Evolutionary conservation across 306 rosid genomes (phyloP).

Genomic region (Malus orientalis): DNA sequence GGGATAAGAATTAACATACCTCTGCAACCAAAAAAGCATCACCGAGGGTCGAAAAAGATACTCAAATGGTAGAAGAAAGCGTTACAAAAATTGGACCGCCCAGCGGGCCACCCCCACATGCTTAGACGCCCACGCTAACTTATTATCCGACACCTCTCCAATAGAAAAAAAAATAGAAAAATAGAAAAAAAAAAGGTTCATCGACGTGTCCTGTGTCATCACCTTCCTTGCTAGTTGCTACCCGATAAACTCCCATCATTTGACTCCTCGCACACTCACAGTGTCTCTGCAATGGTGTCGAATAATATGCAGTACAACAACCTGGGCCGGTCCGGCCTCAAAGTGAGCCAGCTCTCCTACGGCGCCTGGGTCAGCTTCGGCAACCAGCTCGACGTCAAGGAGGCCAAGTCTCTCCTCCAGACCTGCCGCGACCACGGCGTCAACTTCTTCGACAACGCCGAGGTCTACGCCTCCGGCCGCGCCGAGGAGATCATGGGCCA

Average conservation of each 20-base stretch:
- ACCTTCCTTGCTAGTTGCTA: background rate
- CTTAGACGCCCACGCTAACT: too few species aligned
- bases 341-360: slow-evolving; percentile 86
- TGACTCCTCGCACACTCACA: background rate
- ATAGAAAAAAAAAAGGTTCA: too few species aligned
- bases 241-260: background rate
- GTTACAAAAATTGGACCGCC: too few species aligned
- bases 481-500: slow-evolving; percentile 99
- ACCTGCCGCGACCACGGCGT: slow-evolving; percentile 93
- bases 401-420: slow-evolving; percentile 81
- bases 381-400: slow-evolving; percentile 92
- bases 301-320: slow-evolving; percentile 76
- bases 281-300: background rate
- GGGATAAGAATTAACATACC: too few species aligned
- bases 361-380: slow-evolving; percentile 99
- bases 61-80: too few species aligned
- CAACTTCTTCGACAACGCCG: slow-evolving; percentile 99
- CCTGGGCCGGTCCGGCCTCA: slow-evolving; percentile 77
- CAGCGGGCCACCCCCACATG: too few species aligned
- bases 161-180: too few species aligned
- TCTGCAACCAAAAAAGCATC: too few species aligned
- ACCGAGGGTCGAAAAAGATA: too few species aligned
- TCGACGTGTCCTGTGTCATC: too few species aligned
- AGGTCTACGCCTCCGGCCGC: slow-evolving; percentile 90
- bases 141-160: too few species aligned